Evolutionary conservation across 164 flowering plant genomes (phyloP), one percentile per base, ranked within the genome.

Genomic region (Cinnamomum chago): DNA sequence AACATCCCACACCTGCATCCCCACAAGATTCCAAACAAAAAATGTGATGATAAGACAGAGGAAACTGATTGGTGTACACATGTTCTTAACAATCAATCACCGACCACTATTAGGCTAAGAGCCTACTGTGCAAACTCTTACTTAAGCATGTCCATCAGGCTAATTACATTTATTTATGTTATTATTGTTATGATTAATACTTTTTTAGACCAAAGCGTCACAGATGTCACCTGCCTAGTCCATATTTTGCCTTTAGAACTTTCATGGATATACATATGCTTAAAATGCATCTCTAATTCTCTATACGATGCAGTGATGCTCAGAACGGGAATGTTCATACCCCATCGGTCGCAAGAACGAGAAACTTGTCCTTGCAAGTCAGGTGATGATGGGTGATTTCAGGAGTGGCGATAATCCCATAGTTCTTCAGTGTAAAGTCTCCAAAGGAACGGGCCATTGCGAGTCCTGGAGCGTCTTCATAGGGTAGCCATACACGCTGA

Each of bases 401-500:
- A 0, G 97, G 98, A 58, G 81, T 60, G 68, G 86, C 79, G 47
- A 89, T 94, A 1, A 94, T 65, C 67, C 96, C 98, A 58, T 88
- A 78, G 58, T 87, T 73, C 73, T 94, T 94, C 58, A 94, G 89
- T 28, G 77, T 55, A 66, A 90, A 92, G 70, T 94, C 93, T 18
- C 97, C 96, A 55, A 94, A 86, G 18, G 97, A 87, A 47, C 94
- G 79, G 3, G 97, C 81, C 96, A 91, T 92, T 80, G 98, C 97
- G 11, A 94, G 81, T 28, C 98, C 97, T 1, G 96, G 96, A 5
- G 58, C 40, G 76, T 92, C 87, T 0, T 83, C 86, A 27, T 84
- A 30, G 5, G 98, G 95, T 75, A 92, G 78, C 97, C 96, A 92
- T 5, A 94, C 97, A 52, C 97, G 82, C 28, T 84, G 85, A 58